Base-by-base conservation (phyloP, 2,329 filamentous ascomycete genomes). In the Leptoxyphium fumago region DNA sequence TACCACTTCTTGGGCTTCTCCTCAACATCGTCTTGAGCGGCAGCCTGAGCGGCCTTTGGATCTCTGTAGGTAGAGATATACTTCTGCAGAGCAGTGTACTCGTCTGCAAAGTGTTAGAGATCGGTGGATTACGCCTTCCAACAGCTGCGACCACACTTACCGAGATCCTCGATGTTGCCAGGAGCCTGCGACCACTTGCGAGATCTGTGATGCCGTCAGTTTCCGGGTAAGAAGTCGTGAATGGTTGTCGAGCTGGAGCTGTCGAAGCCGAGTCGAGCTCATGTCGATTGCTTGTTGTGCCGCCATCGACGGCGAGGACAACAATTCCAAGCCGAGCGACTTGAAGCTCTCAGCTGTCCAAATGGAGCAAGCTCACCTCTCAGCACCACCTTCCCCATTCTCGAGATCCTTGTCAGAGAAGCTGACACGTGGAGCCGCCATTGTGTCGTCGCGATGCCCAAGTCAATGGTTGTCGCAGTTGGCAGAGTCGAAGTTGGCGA, bases 21-120 rank as follows among this genome's bases (percentile, higher is more conserved):
- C 40, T 65, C 61, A 45, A 65, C 55, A 17, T 66, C 61, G 45
- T 62, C 47, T 15, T 52, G 45, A 26, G 55, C 65, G 41, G 61
- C 62, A 32, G 63, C 68, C 46, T 65, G 61, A 44, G 60, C 60
- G 43, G 68, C 67, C 58, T 74, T 73, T 46, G 74, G 70, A 63
- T 78, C 75, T 55, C 72, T 72, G 64, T 80, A 80, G 58, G 74
- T 77, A 51, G 75, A 77, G 61, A 81, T 80, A 66, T 78, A 81
- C 57, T 77, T 73, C 59, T 80, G 76, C 43, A 81, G 67, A 43
- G 76, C 75, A 52, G 73, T 71, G 64, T 80, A 81, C 62, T 81
- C 77, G 61, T 79, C 77, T 64, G 66, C 21, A 6, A 28, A 11
- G 17, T 18, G 38, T 40, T 17, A 40, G 13, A 28, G 21, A 2